phyloP scores from a whole-genome alignment of 2,329 filamentous ascomycete genomes.

The Salinomyces thailandicus region DNA sequence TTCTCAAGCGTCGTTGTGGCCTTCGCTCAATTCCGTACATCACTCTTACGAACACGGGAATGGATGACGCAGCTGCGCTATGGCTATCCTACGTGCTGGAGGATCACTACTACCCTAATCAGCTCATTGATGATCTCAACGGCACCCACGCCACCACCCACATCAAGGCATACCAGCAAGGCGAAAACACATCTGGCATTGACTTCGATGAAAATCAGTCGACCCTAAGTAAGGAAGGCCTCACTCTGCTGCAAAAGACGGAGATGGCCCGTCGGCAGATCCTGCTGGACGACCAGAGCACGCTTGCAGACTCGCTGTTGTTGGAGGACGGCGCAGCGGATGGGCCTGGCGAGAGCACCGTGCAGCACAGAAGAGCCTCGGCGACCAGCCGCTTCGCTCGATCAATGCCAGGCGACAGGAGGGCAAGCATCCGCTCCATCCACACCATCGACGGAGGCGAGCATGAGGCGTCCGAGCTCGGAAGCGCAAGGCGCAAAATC shows the following conservation, averaged over 20 bases:
- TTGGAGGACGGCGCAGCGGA: slow-evolving; percentile 2
- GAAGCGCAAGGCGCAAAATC: slow-evolving; percentile 30
- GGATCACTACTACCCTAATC: slow-evolving; percentile 29
- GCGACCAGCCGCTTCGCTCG: slow-evolving; percentile 11
- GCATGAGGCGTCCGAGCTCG: slow-evolving; percentile 22
- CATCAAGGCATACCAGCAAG: slow-evolving; percentile 23
- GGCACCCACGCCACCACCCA: slow-evolving; percentile 21
- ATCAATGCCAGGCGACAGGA: slow-evolving; percentile 10
- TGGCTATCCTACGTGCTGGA: slow-evolving; percentile 32
- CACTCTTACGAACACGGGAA: slow-evolving; percentile 24
- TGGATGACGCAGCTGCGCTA: slow-evolving; percentile 30
- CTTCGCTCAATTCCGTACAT: slow-evolving; percentile 33
- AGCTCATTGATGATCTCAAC: slow-evolving; percentile 26
- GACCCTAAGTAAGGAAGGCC: slow-evolving; percentile 22
- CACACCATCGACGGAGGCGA: slow-evolving; percentile 17
- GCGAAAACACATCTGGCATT: slow-evolving; percentile 22
- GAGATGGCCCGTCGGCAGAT: slow-evolving; percentile 18
- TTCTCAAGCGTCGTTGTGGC: slow-evolving; percentile 20
- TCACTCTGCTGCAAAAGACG: slow-evolving; percentile 26
- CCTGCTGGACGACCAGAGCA: slow-evolving; percentile 11
- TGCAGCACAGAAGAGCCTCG: background rate
- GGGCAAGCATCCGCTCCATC: slow-evolving; percentile 19
- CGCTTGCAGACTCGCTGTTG: slow-evolving; percentile 2
- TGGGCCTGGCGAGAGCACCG: background rate
- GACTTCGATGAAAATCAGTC: slow-evolving; percentile 25